Conservation (phyloP, 257 asterid genomes). For the Phtheirospermum japonicum region DNA sequence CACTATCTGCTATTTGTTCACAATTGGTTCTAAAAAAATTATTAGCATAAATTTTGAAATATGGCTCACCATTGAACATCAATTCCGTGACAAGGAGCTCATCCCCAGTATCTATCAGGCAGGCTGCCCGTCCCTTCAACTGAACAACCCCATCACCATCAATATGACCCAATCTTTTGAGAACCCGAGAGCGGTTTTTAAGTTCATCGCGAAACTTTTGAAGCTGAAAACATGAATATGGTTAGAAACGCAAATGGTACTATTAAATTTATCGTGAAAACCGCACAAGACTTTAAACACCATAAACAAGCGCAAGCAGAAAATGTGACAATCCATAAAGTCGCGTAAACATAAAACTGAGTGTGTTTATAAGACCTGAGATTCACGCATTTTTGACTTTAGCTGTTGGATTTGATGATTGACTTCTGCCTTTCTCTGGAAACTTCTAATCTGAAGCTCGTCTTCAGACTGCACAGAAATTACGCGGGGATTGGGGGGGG, state of each 20-base stretch:
- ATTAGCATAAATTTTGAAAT: slow-evolving; percentile 10
- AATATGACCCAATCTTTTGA: slow-evolving; percentile 86
- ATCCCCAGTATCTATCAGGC: slow-evolving; percentile 97
- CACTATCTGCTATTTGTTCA: neutral
- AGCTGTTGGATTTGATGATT: slow-evolving; percentile 94
- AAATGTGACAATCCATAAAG: slow-evolving; percentile 18
- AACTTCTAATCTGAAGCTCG: slow-evolving; percentile 72
- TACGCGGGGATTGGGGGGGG: slow-evolving; percentile 22
- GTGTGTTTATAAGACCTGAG: slow-evolving; percentile 53
- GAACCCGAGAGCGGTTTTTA: slow-evolving; percentile 88
- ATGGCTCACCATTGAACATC: slow-evolving; percentile 80
- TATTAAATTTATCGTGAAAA: slow-evolving; percentile 14
- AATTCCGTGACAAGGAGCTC: slow-evolving; percentile 96
- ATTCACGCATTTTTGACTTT: slow-evolving; percentile 91
- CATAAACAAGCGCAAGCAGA: slow-evolving; percentile 5
- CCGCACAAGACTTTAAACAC: neutral
- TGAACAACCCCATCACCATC: slow-evolving; percentile 87
- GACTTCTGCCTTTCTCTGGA: slow-evolving; percentile 93
- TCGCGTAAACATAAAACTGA: slow-evolving; percentile 7
- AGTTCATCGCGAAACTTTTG: slow-evolving; percentile 98
- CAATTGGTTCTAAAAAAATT: neutral
- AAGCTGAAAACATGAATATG: slow-evolving; percentile 48
- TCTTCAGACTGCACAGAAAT: slow-evolving; percentile 66
- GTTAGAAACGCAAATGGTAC: slow-evolving; percentile 12
- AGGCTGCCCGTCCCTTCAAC: slow-evolving; percentile 97